A percentile compares a stretch with the other conserved stretches of the same genome.
Evolutionary conservation across 1,139 yeast genomes (phyloP).

Genomic region (Lodderomyces theae): DNA sequence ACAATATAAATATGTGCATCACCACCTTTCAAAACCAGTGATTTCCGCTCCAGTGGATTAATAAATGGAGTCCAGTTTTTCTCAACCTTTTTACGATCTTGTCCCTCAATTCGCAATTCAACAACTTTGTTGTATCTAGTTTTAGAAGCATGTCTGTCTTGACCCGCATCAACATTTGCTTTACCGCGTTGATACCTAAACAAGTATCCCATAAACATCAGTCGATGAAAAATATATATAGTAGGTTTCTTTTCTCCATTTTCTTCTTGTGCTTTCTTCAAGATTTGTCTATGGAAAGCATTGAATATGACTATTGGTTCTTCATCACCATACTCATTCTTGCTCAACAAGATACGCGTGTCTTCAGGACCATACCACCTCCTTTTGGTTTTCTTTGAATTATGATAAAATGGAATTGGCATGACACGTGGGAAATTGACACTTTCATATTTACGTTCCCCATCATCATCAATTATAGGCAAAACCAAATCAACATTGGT

Average conservation of each 20-base stretch:
- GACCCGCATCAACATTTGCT: constrained; percentile 22
- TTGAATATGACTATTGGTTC: constrained; percentile 36
- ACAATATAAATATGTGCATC: constrained; percentile 33
- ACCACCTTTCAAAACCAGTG: constrained; percentile 5
- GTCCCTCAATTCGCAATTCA: constrained; percentile 24
- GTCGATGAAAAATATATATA: constrained; percentile 17
- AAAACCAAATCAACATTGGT: constrained; percentile 23
- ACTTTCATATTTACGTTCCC: constrained; percentile 11
- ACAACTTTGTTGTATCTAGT: constrained; percentile 21
- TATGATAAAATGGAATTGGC: constrained; percentile 26
- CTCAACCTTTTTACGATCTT: constrained; percentile 19
- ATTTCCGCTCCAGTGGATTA: constrained; percentile 21
- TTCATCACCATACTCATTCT: constrained; percentile 27
- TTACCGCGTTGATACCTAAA: constrained; percentile 29
- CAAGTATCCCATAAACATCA: constrained; percentile 31
- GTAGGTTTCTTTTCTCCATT: constrained; percentile 4
- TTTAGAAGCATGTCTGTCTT: constrained; percentile 17
- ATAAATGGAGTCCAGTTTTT: constrained; percentile 47
- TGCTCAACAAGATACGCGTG: constrained; percentile 37
- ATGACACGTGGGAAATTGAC: constrained; percentile 25
- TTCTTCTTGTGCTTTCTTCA: constrained; percentile 15
- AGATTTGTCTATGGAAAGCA: constrained; percentile 20
- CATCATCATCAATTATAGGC: constrained; percentile 14
- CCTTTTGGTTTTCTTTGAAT: constrained; percentile 15
- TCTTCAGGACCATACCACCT: constrained; percentile 47